phyloP scores from a whole-genome alignment of 768 basidiomycete genomes.

The Amylocystis lapponica region DNA sequence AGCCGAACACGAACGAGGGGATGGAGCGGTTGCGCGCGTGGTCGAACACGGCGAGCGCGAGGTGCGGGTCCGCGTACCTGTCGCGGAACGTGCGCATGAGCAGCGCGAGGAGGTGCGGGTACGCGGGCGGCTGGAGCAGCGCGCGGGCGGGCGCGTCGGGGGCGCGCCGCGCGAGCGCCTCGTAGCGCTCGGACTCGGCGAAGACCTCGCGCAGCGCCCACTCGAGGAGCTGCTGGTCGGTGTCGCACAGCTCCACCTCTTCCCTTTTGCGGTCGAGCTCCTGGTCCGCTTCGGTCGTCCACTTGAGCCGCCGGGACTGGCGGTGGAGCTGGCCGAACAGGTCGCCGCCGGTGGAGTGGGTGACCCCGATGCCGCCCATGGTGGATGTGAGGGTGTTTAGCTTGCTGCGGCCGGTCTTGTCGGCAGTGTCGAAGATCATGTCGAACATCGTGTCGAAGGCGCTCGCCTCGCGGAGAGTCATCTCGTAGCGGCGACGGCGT shows the following conservation, averaged over 20 bases:
- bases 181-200: slow-evolving; percentile 45
- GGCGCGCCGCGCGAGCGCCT: slow-evolving; percentile 38
- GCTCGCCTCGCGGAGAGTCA: slow-evolving; percentile 62
- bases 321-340: slow-evolving; percentile 52
- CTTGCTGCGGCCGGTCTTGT: slow-evolving; percentile 1
- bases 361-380: slow-evolving; percentile 17
- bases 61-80: slow-evolving; percentile 71
- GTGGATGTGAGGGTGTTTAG: no score
- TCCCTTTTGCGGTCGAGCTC: slow-evolving; percentile 61
- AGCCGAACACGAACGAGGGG: slow-evolving; percentile 83
- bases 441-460: slow-evolving; percentile 73
- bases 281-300: slow-evolving; percentile 74
- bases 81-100: slow-evolving; percentile 78
- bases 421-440: slow-evolving; percentile 45
- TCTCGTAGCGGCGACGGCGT: slow-evolving; percentile 41
- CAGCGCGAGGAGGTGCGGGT: slow-evolving; percentile 69
- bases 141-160: slow-evolving; percentile 14
- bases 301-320: slow-evolving; percentile 48
- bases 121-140: slow-evolving; percentile 53
- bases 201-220: slow-evolving; percentile 75
- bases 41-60: slow-evolving; percentile 78
- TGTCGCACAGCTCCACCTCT: slow-evolving; percentile 62
- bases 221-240: slow-evolving; percentile 63
- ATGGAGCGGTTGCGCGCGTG: slow-evolving; percentile 71
- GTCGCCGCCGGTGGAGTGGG: slow-evolving; percentile 31